Conservation (phyloP, 2,329 filamentous ascomycete genomes). For the Samsoniella hepiali region DNA sequence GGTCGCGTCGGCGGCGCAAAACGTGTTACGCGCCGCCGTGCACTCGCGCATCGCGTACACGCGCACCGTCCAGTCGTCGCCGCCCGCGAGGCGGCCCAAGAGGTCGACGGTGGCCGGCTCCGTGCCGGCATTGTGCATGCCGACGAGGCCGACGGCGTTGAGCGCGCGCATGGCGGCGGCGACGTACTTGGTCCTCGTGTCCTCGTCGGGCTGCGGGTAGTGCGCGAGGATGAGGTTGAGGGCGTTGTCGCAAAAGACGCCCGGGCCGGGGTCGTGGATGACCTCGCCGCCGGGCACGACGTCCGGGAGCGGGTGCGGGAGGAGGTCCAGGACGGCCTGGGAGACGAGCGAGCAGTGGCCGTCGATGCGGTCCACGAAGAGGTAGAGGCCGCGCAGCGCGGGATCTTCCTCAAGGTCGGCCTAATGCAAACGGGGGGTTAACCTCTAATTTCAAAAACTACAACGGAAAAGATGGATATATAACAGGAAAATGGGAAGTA, state of each 20-base stretch:
- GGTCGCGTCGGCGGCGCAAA: constrained; percentile 52
- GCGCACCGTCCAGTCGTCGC: constrained; percentile 55
- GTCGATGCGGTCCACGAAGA: constrained; percentile 69
- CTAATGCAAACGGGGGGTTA: constrained; percentile 29
- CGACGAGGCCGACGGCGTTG: constrained; percentile 63
- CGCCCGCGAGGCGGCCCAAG: constrained; percentile 48
- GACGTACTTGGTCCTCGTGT: constrained; percentile 53
- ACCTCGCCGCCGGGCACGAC: constrained; percentile 61
- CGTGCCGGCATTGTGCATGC: constrained; percentile 67
- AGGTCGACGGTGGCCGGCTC: constrained; percentile 52
- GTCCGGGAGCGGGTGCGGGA: constrained; percentile 50
- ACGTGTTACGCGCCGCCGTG: constrained; percentile 56
- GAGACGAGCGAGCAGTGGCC: constrained; percentile 71
- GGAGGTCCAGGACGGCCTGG: constrained; percentile 56
- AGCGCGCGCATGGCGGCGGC: constrained; percentile 59
- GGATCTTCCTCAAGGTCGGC: constrained; percentile 53
- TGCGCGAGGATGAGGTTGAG: constrained; percentile 58
- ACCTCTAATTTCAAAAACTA: not conserved
- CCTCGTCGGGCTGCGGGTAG: constrained; percentile 54
- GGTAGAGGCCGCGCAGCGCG: constrained; percentile 52
- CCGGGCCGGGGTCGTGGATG: constrained; percentile 56
- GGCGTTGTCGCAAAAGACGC: constrained; percentile 72
- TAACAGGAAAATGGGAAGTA: too few species aligned
- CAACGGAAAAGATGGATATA: not conserved
- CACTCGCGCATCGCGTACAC: constrained; percentile 70